Evolutionary conservation across 73 alveolate species (phyloP), one percentile per base, ranked within the genome.

Genomic region (Paraurostyla sp.): DNA sequence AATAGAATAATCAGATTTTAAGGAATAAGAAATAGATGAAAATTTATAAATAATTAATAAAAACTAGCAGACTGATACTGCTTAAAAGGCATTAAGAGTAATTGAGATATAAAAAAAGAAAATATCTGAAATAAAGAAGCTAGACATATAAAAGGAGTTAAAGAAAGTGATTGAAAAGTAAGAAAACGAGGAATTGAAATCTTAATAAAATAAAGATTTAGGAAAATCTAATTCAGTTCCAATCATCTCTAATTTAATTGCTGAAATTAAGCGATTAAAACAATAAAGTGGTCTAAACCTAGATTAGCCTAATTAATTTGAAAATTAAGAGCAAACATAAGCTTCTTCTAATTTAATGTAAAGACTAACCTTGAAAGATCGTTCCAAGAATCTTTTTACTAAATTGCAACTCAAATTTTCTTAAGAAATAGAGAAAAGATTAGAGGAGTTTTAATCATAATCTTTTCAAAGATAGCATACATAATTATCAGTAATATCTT

Each of bases 331-430:
- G 22, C 45, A 60, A 13, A 25, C 41, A 15, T 35, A 29, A 35
- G 58, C 60, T 38, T 1, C 3, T 15, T 13, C 25, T 11, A 18
- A 32, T 22, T 22, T 65, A 1, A 18, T 38, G 2, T 40, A 25
- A 65, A 65, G 42, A 22, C 29, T 35, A 6, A 65, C 60, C 41
- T 29, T 30, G 7, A 7, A 18, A 7, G 82, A 65, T 40, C 35
- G 58, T 18, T 65, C 82, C 7, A 65, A 35, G 58, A 36, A 3
- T 6, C 58, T 65, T 32, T 65, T 65, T 38, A 36, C 29, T 6
- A 65, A 65, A 35, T 58, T 65, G 40, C 25, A 65, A 40, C 60
- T 65, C 15, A 65, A 65, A 38, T 65, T 65, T 38, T 22, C 56
- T 7, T 56, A 65, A 36, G 82, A 18, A 9, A 30, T 65, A 2